Evolutionary conservation across 257 asterid species (phyloP).

Genomic region (Petunia secreta): DNA sequence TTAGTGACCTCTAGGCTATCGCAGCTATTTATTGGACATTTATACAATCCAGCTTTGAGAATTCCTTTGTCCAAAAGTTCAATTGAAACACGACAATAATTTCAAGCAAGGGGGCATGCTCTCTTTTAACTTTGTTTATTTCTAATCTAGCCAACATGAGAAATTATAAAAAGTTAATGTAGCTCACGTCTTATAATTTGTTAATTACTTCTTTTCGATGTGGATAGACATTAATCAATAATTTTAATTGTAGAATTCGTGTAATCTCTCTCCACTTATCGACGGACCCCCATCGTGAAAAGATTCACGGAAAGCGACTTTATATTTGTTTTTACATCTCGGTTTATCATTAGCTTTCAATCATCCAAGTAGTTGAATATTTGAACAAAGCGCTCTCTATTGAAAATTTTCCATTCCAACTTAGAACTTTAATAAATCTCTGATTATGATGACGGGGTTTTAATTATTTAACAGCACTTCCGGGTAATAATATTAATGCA

Average conservation of each 20-base stretch:
- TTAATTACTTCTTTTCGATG: neutral
- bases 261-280: no score
- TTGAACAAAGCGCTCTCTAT: no score
- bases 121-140: neutral
- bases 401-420: no score
- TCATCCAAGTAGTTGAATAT: no score
- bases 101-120: neutral
- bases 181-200: neutral
- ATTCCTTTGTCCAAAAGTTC: no score
- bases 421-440: no score
- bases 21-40: neutral
- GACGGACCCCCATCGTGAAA: neutral
- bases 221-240: neutral
- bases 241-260: neutral
- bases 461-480: no score
- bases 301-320: neutral
- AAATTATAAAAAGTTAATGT: no score
- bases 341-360: neutral
- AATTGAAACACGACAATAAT: neutral
- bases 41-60: neutral
- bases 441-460: no score
- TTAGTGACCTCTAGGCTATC: no score
- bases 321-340: neutral
- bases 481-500: no score
- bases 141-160: neutral